phyloP scores from a whole-genome alignment of 371 early-diverging fungal genomes.

The Mortierella sp. region DNA sequence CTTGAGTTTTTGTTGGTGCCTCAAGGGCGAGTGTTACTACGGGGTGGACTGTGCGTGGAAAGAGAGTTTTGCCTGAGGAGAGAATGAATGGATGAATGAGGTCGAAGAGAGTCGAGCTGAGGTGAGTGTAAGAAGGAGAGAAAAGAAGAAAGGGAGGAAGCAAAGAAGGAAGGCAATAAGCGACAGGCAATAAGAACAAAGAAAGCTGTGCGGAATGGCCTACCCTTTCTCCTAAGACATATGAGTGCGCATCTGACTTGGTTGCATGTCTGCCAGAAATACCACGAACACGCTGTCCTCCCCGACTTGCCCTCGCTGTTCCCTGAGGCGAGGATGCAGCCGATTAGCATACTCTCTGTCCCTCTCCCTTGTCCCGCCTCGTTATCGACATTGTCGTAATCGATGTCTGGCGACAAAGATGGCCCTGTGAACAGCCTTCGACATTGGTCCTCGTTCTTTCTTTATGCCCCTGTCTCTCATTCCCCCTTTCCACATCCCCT shows the following conservation, averaged over 20 bases:
- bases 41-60: conserved; percentile 17
- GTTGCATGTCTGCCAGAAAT: too few relatives aligned
- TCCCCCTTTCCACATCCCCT: too few relatives aligned
- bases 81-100: neutral
- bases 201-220: too few relatives aligned
- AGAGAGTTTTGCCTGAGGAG: too few relatives aligned
- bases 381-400: neutral
- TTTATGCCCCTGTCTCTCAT: too few relatives aligned
- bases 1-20: neutral
- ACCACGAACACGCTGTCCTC: neutral
- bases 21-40: too few relatives aligned
- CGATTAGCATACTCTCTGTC: neutral
- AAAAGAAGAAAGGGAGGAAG: neutral
- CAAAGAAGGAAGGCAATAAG: neutral
- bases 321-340: neutral
- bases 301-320: neutral
- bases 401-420: neutral
- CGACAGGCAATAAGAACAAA: neutral
- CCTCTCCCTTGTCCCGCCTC: neutral
- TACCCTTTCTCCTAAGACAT: too few relatives aligned
- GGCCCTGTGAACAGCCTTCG: neutral
- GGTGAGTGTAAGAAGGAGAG: neutral
- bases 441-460: neutral
- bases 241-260: too few relatives aligned
- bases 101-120: neutral